Conservation (phyloP, 208 protist species). For the Trypanosoma scelopori region DNA sequence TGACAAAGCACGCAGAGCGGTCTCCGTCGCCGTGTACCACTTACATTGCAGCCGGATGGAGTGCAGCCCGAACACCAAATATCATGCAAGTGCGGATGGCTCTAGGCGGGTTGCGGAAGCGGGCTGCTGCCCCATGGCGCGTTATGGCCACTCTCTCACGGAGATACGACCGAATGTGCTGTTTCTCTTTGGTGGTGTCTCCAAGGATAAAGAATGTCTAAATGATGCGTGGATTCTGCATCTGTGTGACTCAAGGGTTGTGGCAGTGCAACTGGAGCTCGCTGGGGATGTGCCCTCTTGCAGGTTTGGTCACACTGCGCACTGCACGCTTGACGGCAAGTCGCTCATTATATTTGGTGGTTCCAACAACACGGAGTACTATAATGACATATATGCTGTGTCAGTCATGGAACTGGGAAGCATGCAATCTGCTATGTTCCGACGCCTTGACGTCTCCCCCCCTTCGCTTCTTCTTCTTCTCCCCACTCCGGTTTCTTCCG, state of each 20-base stretch:
- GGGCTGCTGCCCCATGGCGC: slow-evolving; percentile 6
- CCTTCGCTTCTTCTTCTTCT: not conserved
- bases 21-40: not conserved
- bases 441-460: not conserved
- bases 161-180: slow-evolving; percentile 17
- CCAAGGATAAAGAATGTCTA: not conserved
- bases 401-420: not conserved
- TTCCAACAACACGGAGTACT: slow-evolving; percentile 9
- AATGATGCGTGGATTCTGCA: slow-evolving; percentile 23
- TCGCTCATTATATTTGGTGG: slow-evolving; percentile 20
- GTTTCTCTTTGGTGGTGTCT: slow-evolving; percentile 24
- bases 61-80: not conserved
- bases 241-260: not conserved
- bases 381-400: slow-evolving; percentile 9
- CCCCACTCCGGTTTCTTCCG: too few species aligned
- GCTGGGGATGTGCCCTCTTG: slow-evolving; percentile 14
- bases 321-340: not conserved
- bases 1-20: too few species aligned
- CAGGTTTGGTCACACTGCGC: slow-evolving; percentile 13
- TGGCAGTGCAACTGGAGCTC: not conserved
- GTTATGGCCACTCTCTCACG: slow-evolving; percentile 20
- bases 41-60: slow-evolving; percentile 2
- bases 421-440: not conserved
- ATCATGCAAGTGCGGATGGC: not conserved
- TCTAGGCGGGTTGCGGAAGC: not conserved